These are phyloP conservation scores for Hemileccinum impolitum DNA, from an alignment of 768 basidiomycete species.

Conservation along the genomic window DNA sequence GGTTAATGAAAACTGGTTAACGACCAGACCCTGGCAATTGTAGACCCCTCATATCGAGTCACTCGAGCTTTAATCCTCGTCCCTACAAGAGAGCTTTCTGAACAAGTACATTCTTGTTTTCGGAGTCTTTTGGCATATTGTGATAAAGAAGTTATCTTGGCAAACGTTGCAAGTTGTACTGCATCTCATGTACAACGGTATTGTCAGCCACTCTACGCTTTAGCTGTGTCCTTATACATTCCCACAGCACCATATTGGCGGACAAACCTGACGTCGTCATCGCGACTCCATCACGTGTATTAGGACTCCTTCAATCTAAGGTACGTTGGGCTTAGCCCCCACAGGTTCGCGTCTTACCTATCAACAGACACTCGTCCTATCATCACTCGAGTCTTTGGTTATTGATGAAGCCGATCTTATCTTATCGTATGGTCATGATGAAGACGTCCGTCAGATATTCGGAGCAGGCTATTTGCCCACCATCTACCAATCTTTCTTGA, in stretches of 20 bases:
- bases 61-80: constrained; percentile 81
- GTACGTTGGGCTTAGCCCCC: constrained; percentile 31
- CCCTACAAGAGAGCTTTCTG: constrained; percentile 89
- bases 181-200: constrained; percentile 71
- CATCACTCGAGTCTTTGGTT: constrained; percentile 76
- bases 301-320: constrained; percentile 69
- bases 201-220: constrained; percentile 12
- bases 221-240: neutral
- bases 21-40: constrained; percentile 33
- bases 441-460: constrained; percentile 75
- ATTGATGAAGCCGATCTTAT: constrained; percentile 98
- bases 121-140: constrained; percentile 70
- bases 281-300: constrained; percentile 70
- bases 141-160: constrained; percentile 64
- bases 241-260: constrained; percentile 46
- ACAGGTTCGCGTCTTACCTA: neutral
- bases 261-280: constrained; percentile 80
- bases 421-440: constrained; percentile 93
- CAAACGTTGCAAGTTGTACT: constrained; percentile 76
- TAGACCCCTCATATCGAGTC: constrained; percentile 43
- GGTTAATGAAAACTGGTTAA: neutral
- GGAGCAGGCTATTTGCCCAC: constrained; percentile 70
- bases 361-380: constrained; percentile 57
- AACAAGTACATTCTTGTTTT: constrained; percentile 80
- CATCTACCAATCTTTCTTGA: constrained; percentile 88